Percentiles rank a stretch among this genome's conserved stretches.
Evolutionary conservation across 2,329 filamentous ascomycete genomes (phyloP).

Genomic region (Penicillium sp.): DNA sequence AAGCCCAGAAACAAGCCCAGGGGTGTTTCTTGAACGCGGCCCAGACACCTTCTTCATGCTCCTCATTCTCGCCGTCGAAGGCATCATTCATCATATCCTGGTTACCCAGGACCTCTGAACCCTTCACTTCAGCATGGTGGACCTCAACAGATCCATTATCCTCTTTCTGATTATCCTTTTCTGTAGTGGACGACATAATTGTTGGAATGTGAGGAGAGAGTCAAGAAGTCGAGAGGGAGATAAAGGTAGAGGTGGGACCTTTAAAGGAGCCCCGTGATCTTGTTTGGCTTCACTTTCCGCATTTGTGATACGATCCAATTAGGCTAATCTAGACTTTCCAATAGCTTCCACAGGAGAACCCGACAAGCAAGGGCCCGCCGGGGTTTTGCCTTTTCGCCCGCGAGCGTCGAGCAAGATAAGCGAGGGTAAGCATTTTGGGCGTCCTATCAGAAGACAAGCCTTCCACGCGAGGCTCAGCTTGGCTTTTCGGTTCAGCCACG

Average conservation of each 20-base stretch:
- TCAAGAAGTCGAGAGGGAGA: not conserved
- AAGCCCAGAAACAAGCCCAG: conserved; percentile 51
- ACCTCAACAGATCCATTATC: not conserved
- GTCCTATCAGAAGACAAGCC: not conserved
- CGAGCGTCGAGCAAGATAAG: not conserved
- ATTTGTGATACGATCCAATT: conserved; percentile 7
- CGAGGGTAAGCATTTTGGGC: not conserved
- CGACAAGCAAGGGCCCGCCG: not conserved
- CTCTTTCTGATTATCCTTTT: not conserved
- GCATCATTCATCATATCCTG: conserved; percentile 44
- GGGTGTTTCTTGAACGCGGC: conserved; percentile 44
- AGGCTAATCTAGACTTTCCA: not conserved
- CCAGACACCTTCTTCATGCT: conserved; percentile 46
- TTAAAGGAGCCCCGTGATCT: not conserved
- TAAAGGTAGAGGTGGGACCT: not conserved
- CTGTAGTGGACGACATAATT: conserved; percentile 1
- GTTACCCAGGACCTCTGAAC: conserved; percentile 40
- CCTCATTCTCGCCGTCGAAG: conserved; percentile 46
- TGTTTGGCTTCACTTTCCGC: not conserved
- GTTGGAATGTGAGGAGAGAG: not conserved
- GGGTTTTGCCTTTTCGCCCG: not conserved
- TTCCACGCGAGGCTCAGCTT: not conserved
- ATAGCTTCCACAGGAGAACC: not conserved
- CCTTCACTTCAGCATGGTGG: conserved; percentile 26
- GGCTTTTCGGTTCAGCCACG: too few species aligned